Percentiles rank a stretch among this genome's conserved stretches.
These are phyloP conservation scores for Marasmius tenuissimus DNA, from an alignment of 1,284 basidiomycete species.

Conservation along the genomic window DNA sequence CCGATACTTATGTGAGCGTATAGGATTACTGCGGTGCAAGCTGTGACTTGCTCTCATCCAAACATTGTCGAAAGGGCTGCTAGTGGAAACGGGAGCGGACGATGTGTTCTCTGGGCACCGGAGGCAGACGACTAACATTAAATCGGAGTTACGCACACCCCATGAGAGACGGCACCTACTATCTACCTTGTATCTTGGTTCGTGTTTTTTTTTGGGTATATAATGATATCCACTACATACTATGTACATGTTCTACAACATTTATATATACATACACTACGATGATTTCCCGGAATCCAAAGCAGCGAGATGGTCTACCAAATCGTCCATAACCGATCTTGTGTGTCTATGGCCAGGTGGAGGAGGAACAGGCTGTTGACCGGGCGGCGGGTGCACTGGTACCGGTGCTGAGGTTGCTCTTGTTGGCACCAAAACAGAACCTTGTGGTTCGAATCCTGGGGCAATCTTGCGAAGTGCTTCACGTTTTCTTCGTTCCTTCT, in stretches of 20 bases:
- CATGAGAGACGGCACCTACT: no score
- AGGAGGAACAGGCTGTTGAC: constrained; percentile 9
- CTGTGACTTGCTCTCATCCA: constrained; percentile 85
- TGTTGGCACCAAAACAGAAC: constrained; percentile 57
- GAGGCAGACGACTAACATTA: constrained; percentile 13
- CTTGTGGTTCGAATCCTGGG: constrained; percentile 69
- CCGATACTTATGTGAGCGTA: constrained; percentile 7
- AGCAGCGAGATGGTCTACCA: constrained; percentile 76
- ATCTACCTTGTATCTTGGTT: no score
- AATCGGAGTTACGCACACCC: no score
- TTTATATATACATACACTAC: not conserved
- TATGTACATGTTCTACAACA: not conserved
- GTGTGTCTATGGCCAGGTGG: constrained; percentile 25
- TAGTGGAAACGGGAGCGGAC: constrained; percentile 74
- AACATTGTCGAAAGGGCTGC: constrained; percentile 67
- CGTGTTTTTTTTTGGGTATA: no score
- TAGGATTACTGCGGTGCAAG: constrained; percentile 77
- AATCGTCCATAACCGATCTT: constrained; percentile 75
- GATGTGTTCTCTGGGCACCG: constrained; percentile 79
- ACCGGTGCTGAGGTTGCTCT: constrained; percentile 46
- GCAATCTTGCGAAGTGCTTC: constrained; percentile 74
- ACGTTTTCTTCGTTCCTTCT: constrained; percentile 75
- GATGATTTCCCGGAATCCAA: constrained; percentile 40
- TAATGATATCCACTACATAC: not conserved
- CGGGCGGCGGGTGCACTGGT: constrained; percentile 16